phyloP scores from a whole-genome alignment of 2,329 filamentous ascomycete genomes.

The Nemania sp. region DNA sequence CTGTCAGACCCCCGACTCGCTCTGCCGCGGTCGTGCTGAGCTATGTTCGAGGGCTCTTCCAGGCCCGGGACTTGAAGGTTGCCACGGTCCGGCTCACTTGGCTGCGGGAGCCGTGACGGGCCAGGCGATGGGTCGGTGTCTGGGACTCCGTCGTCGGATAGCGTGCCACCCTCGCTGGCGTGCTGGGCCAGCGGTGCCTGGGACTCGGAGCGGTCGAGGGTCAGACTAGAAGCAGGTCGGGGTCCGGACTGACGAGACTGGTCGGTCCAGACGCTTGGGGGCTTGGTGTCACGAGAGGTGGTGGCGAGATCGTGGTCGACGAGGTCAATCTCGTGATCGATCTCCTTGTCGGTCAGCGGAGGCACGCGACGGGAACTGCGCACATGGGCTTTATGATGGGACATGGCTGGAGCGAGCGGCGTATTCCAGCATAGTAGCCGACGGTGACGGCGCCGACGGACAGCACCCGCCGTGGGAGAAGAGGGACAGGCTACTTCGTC shows the following conservation, averaged over 20 bases:
- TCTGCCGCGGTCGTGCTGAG: constrained; percentile 15
- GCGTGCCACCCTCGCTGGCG: constrained; percentile 18
- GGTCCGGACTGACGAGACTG: constrained; percentile 22
- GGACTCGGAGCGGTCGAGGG: constrained; percentile 34
- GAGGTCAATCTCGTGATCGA: constrained; percentile 73
- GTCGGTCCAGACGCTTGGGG: constrained; percentile 26
- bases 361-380: constrained; percentile 60
- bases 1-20: constrained; percentile 1
- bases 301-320: constrained; percentile 63
- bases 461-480: constrained; percentile 12
- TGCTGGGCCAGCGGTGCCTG: constrained; percentile 29
- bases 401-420: constrained; percentile 42
- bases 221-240: constrained; percentile 27
- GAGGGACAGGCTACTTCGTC: background rate
- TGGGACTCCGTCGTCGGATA: constrained; percentile 16
- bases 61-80: constrained; percentile 5
- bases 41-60: background rate
- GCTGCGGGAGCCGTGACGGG: constrained; percentile 24
- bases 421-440: constrained; percentile 36
- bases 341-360: constrained; percentile 62
- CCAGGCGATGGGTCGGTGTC: constrained; percentile 29
- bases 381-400: constrained; percentile 42
- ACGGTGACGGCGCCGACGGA: constrained; percentile 21
- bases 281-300: constrained; percentile 17
- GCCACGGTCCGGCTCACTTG: constrained; percentile 15